phyloP scores from a whole-genome alignment of 305 asterid species.

The Fraxinus sp. region DNA sequence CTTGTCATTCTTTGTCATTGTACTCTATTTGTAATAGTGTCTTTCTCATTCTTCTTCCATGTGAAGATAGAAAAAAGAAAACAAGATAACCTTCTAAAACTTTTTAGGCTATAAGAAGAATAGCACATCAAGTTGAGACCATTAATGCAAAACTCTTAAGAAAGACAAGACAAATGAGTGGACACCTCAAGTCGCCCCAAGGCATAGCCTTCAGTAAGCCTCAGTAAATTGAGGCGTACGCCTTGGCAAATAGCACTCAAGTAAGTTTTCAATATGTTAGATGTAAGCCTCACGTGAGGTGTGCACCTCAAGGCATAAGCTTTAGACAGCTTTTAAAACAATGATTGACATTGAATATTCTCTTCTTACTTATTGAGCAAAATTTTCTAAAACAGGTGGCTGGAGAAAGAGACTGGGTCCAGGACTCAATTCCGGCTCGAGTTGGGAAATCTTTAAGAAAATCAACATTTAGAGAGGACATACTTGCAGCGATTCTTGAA shows the following conservation, averaged over 20 bases:
- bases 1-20: background rate
- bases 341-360: background rate
- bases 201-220: background rate
- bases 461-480: conserved; percentile 61
- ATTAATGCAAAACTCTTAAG: background rate
- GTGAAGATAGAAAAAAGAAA: background rate
- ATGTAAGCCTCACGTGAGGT: background rate
- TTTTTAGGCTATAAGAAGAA: background rate
- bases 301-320: background rate
- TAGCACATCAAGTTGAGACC: background rate
- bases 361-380: background rate
- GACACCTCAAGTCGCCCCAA: background rate
- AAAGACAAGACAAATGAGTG: background rate
- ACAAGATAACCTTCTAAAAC: background rate
- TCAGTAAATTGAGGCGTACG: background rate
- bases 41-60: background rate
- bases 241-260: background rate
- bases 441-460: conserved; percentile 53
- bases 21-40: background rate
- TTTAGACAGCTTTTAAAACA: background rate
- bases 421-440: conserved; percentile 45
- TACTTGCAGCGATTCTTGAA: conserved; percentile 56
- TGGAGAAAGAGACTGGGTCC: conserved; percentile 67
- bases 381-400: conserved; percentile 21
- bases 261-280: background rate